phyloP scores from a whole-genome alignment of 2,329 filamentous ascomycete species.

The Penicillium sp. region DNA sequence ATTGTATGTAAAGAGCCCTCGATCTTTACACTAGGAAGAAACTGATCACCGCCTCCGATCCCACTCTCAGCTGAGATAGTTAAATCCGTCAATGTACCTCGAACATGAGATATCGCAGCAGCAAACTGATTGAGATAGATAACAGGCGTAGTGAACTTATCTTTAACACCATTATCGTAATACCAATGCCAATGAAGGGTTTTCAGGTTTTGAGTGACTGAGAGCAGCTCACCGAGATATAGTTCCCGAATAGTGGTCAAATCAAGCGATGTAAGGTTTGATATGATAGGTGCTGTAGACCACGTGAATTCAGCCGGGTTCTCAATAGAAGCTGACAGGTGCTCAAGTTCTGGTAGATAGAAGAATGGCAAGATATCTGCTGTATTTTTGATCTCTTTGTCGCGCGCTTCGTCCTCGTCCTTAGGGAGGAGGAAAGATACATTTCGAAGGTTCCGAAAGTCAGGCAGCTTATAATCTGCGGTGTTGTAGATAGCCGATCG shows the following conservation, averaged over 20 bases:
- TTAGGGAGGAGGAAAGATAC: slow-evolving; percentile 1
- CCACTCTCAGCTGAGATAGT: too few relatives aligned
- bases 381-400: slow-evolving; percentile 12
- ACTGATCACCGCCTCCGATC: too few relatives aligned
- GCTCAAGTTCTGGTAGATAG: slow-evolving; percentile 19
- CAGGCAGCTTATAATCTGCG: background rate
- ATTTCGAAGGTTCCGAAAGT: slow-evolving; percentile 6
- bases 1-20: too few relatives aligned
- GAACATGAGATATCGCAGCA: too few relatives aligned
- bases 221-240: too few relatives aligned
- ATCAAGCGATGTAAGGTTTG: slow-evolving; percentile 12
- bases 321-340: slow-evolving; percentile 17
- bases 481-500: slow-evolving; percentile 11
- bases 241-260: slow-evolving; percentile 13
- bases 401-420: background rate
- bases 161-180: too few relatives aligned
- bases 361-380: slow-evolving; percentile 20
- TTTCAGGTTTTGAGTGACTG: too few relatives aligned
- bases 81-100: too few relatives aligned
- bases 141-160: too few relatives aligned
- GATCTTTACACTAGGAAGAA: too few relatives aligned
- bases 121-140: too few relatives aligned
- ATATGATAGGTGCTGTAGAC: slow-evolving; percentile 8
- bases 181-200: too few relatives aligned
- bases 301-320: slow-evolving; percentile 18